A percentile compares a stretch with the other conserved stretches of the same genome.
phyloP scores from a whole-genome alignment of 805 yeast genomes.

The Pachysolen tannophilus region DNA sequence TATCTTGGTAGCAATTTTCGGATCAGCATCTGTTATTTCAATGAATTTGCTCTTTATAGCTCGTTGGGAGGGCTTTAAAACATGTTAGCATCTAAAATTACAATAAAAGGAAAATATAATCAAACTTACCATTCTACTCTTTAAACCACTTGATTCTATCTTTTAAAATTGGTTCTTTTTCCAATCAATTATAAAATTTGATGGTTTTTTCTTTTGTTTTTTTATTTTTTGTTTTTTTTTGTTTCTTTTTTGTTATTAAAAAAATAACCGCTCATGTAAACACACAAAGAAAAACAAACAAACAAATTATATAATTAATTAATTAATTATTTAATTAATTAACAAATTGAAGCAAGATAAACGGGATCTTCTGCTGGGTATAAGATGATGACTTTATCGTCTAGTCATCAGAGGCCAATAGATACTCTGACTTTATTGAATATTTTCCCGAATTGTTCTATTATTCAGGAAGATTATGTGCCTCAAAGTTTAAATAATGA shows the following conservation, averaged over 20 bases:
- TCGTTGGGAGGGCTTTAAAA: conserved; percentile 1
- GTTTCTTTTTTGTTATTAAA: background rate
- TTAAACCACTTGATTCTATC: too few relatives aligned
- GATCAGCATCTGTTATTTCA: conserved; percentile 30
- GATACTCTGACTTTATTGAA: background rate
- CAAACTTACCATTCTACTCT: too few relatives aligned
- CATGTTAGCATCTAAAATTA: background rate
- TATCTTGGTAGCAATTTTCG: conserved; percentile 26
- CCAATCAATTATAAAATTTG: too few relatives aligned
- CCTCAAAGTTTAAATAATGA: conserved; percentile 8
- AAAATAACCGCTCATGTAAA: too few relatives aligned
- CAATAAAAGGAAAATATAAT: too few relatives aligned
- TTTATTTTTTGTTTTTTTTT: background rate
- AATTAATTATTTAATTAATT: too few relatives aligned
- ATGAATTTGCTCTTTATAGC: conserved; percentile 23
- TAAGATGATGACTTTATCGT: too few relatives aligned
- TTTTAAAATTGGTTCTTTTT: too few relatives aligned
- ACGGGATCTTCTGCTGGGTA: too few relatives aligned
- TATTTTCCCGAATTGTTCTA: conserved; percentile 3
- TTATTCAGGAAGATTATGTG: conserved; percentile 4
- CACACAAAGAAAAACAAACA: too few relatives aligned
- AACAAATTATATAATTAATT: too few relatives aligned
- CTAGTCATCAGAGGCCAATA: conserved; percentile 1
- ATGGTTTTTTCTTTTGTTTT: background rate
- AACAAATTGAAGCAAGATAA: too few relatives aligned